Percentiles rank a stretch among this genome's conserved stretches.
Evolutionary conservation across 2,329 filamentous ascomycete genomes (phyloP).

Genomic region (Biscogniauxia marginata): DNA sequence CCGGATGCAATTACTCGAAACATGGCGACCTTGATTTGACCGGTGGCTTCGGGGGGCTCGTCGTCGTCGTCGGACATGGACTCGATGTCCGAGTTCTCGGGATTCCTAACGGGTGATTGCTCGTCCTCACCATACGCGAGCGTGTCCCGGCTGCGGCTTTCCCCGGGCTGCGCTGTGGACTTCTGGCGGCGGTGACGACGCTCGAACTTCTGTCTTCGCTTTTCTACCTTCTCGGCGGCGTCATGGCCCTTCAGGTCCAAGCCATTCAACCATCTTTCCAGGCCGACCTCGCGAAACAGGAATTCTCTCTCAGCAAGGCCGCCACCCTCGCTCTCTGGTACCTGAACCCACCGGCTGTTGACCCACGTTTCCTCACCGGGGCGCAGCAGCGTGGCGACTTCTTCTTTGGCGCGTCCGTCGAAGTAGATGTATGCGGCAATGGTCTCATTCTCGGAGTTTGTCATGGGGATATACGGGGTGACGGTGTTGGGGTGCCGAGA

Average conservation of each 20-base stretch:
- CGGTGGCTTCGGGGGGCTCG: constrained; percentile 87
- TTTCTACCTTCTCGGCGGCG: constrained; percentile 85
- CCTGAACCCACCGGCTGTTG: constrained; percentile 95
- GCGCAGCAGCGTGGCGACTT: constrained; percentile 89
- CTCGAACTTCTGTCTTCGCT: constrained; percentile 77
- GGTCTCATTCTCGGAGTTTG: constrained; percentile 90
- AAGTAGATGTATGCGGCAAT: constrained; percentile 99
- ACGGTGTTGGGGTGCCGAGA: constrained; percentile 56
- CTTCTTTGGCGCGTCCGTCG: constrained; percentile 90
- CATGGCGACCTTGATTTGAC: constrained; percentile 97
- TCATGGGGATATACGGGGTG: constrained; percentile 86
- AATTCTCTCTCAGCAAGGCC: constrained; percentile 96
- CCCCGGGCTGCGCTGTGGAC: constrained; percentile 39
- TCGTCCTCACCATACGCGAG: constrained; percentile 80
- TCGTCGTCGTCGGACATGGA: constrained; percentile 75
- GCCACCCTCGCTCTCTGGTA: constrained; percentile 86
- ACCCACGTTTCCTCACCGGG: constrained; percentile 99
- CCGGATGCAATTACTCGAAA: constrained; percentile 94
- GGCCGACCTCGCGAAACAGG: constrained; percentile 90
- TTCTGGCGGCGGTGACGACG: constrained; percentile 65
- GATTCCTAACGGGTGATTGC: constrained; percentile 69
- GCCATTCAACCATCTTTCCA: constrained; percentile 95
- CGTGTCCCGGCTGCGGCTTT: constrained; percentile 49
- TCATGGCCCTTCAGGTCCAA: constrained; percentile 93
- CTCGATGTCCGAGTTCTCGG: constrained; percentile 71